phyloP scores from a whole-genome alignment of 2,329 filamentous ascomycete species.

The Calonectria pseudoreteaudii region DNA sequence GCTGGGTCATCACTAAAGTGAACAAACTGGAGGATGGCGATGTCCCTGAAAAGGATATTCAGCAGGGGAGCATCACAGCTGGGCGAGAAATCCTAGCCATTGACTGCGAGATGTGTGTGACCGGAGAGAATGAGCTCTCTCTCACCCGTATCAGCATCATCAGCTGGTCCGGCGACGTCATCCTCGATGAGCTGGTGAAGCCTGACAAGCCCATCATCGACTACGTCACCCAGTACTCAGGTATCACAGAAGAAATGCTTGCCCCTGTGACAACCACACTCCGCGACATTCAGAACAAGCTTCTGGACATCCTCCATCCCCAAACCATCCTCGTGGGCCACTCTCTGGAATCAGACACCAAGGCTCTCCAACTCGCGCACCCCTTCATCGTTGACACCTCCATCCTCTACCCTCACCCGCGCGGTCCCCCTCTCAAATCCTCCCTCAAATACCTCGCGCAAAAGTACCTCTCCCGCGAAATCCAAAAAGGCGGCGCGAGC shows the following conservation, averaged over 20 bases:
- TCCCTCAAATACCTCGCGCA: slow-evolving; percentile 90
- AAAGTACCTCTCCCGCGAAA: slow-evolving; percentile 87
- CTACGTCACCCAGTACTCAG: slow-evolving; percentile 92
- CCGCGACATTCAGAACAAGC: slow-evolving; percentile 81
- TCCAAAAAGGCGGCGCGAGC: slow-evolving; percentile 80
- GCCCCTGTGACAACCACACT: slow-evolving; percentile 86
- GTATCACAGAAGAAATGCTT: slow-evolving; percentile 90
- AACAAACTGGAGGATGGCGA: slow-evolving; percentile 73
- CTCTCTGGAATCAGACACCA: slow-evolving; percentile 85
- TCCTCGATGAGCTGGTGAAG: slow-evolving; percentile 93
- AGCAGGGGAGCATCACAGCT: slow-evolving; percentile 85
- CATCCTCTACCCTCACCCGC: slow-evolving; percentile 89
- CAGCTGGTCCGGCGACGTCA: slow-evolving; percentile 83
- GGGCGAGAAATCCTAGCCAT: slow-evolving; percentile 84
- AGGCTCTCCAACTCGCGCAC: slow-evolving; percentile 86
- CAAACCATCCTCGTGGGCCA: slow-evolving; percentile 83
- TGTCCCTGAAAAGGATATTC: slow-evolving; percentile 76
- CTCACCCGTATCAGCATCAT: slow-evolving; percentile 91
- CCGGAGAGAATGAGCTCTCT: slow-evolving; percentile 81
- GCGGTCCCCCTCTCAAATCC: slow-evolving; percentile 89
- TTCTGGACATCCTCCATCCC: slow-evolving; percentile 78
- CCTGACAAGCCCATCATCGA: slow-evolving; percentile 89
- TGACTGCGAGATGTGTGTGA: slow-evolving; percentile 98
- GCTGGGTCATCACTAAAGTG: slow-evolving; percentile 87
- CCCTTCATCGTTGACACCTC: slow-evolving; percentile 95